Evolutionary conservation across 805 yeast species (phyloP), one percentile per base, ranked within the genome.

Genomic region (Candida saitoana): DNA sequence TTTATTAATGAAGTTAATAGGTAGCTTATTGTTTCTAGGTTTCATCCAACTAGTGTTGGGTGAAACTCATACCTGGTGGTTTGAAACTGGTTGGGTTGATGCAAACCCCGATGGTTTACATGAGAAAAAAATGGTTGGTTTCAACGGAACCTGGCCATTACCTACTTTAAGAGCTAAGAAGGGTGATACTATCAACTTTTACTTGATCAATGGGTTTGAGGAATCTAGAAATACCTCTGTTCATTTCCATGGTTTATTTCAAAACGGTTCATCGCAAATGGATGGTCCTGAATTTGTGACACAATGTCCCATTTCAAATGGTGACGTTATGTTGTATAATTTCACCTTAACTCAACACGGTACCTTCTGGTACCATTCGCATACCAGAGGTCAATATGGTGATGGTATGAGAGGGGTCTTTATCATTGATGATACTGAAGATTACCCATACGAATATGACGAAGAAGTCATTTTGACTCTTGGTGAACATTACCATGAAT

Each of bases 311-410:
- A 82, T 88, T 50, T 81, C 86, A n/a, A 84, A 95, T 4, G 85
- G 85, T 41, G 76, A 77, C 46, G 75, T 85, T 15, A 71, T 79
- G 65, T 63, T 82, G 48, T 93, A 93, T 73, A 89, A 91, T 71
- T 93, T 93, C 65, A 84, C 96, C 19, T 87, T 89, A 46, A 73
- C 77, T 47, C 96, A 93, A 66, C 79, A 73, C 44, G 99, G 99
- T 56, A 77, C 96, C 15, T 93, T 73, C 74, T 93, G 99, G 99
- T 93, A 91, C 73, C 99, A 93, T 65, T 87, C 98, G 22, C 99
- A 93, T 68, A 80, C 90, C 27, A 65, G 74, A 17, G 91, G 90
- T 52, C 95, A 90, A 65, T 89, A 89, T 56, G 90, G 93, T 63
- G 98, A 93, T 60, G 99, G 99, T 60, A 76, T 85, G 80, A 76